These are phyloP conservation scores for Tulasnella sp. DNA, from an alignment of 768 basidiomycete species.

Conservation along the genomic window DNA sequence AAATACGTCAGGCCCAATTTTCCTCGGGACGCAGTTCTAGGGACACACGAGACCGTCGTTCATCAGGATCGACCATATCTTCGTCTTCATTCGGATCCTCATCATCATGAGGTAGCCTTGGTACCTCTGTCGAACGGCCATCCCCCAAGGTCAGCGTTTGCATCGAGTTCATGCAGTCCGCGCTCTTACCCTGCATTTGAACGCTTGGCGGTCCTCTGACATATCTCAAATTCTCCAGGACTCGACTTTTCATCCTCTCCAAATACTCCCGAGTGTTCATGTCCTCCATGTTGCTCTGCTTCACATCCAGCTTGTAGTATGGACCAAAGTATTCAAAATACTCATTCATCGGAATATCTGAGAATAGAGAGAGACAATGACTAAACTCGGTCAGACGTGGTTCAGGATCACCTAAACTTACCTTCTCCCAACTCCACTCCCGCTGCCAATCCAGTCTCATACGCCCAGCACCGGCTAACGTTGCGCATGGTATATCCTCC, in stretches of 20 bases:
- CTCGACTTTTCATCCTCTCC: constrained; percentile 86
- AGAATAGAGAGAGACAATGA: neutral
- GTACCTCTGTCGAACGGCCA: constrained; percentile 59
- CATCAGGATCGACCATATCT: constrained; percentile 72
- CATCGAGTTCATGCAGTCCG: neutral
- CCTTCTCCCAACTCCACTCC: constrained; percentile 88
- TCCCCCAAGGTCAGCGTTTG: neutral
- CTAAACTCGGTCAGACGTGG: neutral
- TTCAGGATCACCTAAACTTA: constrained; percentile 39
- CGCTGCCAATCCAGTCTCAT: constrained; percentile 96
- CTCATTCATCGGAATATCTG: constrained; percentile 96
- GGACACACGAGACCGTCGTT: constrained; percentile 59
- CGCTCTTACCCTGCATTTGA: constrained; percentile 71
- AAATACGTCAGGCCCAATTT: neutral
- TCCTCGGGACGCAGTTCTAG: neutral
- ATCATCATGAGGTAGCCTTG: constrained; percentile 77
- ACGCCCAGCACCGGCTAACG: constrained; percentile 96
- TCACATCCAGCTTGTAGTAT: constrained; percentile 93
- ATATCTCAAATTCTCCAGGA: constrained; percentile 85
- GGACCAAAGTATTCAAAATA: constrained; percentile 99
- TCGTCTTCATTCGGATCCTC: constrained; percentile 81
- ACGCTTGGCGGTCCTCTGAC: constrained; percentile 87
- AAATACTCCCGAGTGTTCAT: constrained; percentile 90
- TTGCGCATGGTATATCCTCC: constrained; percentile 99
- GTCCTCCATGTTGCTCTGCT: constrained; percentile 91